Evolutionary conservation across 306 rosid species (phyloP), one percentile per base, ranked within the genome.

Genomic region (Lupinus albus): DNA sequence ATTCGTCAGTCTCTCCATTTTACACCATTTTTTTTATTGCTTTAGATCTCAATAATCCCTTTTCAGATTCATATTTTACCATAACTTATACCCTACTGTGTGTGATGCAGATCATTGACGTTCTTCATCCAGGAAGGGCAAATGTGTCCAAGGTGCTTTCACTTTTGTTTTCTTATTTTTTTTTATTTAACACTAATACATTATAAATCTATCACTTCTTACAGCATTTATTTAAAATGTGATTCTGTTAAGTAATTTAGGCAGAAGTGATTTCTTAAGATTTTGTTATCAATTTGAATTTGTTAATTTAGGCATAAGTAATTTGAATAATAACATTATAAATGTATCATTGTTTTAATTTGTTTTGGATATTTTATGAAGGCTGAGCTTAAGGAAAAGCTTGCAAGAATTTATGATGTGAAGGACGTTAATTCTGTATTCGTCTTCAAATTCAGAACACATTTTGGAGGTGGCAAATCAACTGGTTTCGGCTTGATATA

Each of bases 401-500:
- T 93, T 0, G 77, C 83, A 5, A 84, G 83, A 15, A 79, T 93
- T 68, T 93, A 89, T 15, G 97, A 89, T 0, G 97, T 86, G 38
- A 93, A 88, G 79, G 97, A 93, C 77, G 71, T 92, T 0, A 93
- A 88, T 45, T 44, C 94, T 0, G 90, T 93, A 21, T 93, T 93
- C 36, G 97, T 89, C 28, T 93, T 88, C 84, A 85, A 88, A 78
- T 93, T 93, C 82, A 70, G 93, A 18, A 93, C 98, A 12, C 87
- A 93, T 73, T 93, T 93, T 75, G 98, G 98, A 61, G 98, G 98
- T 68, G 97, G 98, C 4, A 93, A 93, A 79, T 88, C 97, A 2
- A 89, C 95, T 7, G 98, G 97, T 5, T 93, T 89, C 48, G 98
- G 98, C 15, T 82, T 93, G 86, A 93, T 93, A 30, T 93, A 93